Evolutionary conservation across 306 rosid genomes (phyloP).

Genomic region (Cucumis cinereus): DNA sequence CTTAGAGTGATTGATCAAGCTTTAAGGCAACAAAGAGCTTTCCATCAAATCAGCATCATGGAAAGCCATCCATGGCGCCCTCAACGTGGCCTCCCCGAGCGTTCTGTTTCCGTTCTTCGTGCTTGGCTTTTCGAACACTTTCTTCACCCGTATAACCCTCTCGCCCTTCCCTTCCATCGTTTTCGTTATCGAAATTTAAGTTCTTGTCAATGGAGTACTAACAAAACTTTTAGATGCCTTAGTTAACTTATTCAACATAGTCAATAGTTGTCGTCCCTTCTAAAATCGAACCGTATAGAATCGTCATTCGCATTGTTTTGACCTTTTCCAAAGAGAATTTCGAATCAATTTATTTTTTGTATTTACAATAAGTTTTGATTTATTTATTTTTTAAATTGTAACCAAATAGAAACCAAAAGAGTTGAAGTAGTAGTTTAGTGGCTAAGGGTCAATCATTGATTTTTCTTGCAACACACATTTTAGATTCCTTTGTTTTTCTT

Average conservation of each 20-base stretch:
- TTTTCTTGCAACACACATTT: not conserved
- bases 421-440: not conserved
- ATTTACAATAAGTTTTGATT: no score
- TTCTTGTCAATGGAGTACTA: not conserved
- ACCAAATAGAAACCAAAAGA: not conserved
- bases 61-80: slow-evolving; percentile 97
- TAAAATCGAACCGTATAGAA: not conserved
- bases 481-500: slow-evolving; percentile 40
- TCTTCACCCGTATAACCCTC: slow-evolving; percentile 67
- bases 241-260: no score
- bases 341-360: no score
- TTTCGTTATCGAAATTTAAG: not conserved
- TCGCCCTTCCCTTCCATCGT: not conserved
- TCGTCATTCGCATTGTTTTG: not conserved
- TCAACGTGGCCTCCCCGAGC: slow-evolving; percentile 93
- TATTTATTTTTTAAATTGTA: not conserved
- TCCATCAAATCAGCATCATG: slow-evolving; percentile 84
- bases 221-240: not conserved
- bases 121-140: slow-evolving; percentile 99
- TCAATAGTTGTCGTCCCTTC: no score
- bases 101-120: slow-evolving; percentile 76
- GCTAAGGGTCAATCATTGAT: slow-evolving; percentile 18
- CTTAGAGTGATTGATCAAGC: slow-evolving; percentile 70
- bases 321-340: not conserved
- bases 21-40: slow-evolving; percentile 69